Evolutionary conservation across 306 rosid genomes (phyloP).

Genomic region (Macrotyloma uniflorum): DNA sequence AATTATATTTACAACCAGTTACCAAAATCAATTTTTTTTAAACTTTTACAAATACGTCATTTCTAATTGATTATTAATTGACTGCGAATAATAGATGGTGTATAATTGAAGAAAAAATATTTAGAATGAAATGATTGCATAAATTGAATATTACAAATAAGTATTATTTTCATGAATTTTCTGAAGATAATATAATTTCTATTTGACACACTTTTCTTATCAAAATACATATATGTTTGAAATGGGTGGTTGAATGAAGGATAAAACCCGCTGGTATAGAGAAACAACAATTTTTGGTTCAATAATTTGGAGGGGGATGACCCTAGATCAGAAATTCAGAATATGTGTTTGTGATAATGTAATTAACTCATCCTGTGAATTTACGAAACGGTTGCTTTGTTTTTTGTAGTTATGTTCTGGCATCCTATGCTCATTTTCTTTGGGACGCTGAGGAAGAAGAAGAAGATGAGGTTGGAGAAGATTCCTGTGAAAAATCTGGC

Average conservation of each 20-base stretch:
- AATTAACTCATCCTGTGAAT: constrained; percentile 10
- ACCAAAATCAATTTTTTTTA: too few species aligned
- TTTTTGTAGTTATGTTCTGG: constrained; percentile 78
- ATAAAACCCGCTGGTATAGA: neutral
- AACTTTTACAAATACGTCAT: too few species aligned
- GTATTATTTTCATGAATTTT: neutral
- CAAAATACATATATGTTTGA: neutral
- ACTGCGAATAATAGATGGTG: neutral
- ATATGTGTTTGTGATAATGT: neutral
- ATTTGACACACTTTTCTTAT: neutral
- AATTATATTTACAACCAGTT: too few species aligned
- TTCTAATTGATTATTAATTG: neutral
- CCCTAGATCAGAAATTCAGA: neutral
- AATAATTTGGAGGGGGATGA: neutral
- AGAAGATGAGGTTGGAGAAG: constrained; percentile 41
- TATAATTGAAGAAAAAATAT: neutral
- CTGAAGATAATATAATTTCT: neutral
- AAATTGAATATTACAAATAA: neutral
- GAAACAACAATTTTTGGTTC: neutral
- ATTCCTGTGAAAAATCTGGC: constrained; percentile 29
- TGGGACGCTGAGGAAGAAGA: constrained; percentile 88
- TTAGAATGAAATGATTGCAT: neutral
- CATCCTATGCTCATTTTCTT: constrained; percentile 83
- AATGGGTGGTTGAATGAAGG: neutral
- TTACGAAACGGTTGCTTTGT: constrained; percentile 24